phyloP scores from a whole-genome alignment of 768 basidiomycete genomes.

The Lactarius quietus region DNA sequence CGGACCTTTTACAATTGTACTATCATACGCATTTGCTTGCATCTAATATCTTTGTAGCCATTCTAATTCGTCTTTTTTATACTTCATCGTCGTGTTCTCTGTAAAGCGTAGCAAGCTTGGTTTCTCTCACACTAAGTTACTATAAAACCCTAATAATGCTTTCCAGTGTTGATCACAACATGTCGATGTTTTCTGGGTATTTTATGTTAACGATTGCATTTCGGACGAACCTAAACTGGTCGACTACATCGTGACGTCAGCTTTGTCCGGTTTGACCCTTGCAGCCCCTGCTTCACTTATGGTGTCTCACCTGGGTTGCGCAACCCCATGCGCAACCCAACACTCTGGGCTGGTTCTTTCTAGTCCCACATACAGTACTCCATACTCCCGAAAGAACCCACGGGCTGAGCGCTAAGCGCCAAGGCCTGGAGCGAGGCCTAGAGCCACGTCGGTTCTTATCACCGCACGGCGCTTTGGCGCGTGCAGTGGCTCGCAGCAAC shows the following conservation, averaged over 20 bases:
- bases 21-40: slow-evolving; percentile 29
- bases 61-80: slow-evolving; percentile 22
- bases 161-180: slow-evolving; percentile 14
- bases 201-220: background rate
- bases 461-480: background rate
- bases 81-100: slow-evolving; percentile 13
- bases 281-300: background rate
- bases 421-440: background rate
- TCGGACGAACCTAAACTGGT: background rate
- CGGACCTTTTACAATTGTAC: slow-evolving; percentile 22
- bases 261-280: no score
- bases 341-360: background rate
- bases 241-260: background rate
- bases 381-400: background rate
- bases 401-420: background rate
- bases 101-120: slow-evolving; percentile 25
- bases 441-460: background rate
- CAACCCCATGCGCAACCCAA: background rate
- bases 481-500: background rate
- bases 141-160: slow-evolving; percentile 16
- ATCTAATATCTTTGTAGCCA: slow-evolving; percentile 27
- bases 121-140: slow-evolving; percentile 12
- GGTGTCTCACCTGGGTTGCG: background rate
- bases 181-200: background rate
- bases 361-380: background rate